Conservation (phyloP, 2,329 filamentous ascomycete species). For the Cercospora sp. region DNA sequence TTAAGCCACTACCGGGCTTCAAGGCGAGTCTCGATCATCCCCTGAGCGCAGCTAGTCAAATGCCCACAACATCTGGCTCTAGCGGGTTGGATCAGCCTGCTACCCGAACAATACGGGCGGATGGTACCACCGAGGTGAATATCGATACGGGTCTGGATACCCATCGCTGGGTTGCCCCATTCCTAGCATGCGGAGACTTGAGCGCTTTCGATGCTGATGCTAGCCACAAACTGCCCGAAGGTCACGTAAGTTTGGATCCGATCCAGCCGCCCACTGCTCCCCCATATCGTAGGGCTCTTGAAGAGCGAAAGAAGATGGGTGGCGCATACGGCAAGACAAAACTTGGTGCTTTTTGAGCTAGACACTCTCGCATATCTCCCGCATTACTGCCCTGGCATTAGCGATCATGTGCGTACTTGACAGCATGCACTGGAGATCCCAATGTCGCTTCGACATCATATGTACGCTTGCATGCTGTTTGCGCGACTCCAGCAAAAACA, state of each 20-base stretch:
- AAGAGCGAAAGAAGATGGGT: conserved; percentile 73
- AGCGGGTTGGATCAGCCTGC: conserved; percentile 10
- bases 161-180: conserved; percentile 80
- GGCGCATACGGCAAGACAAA: conserved; percentile 76
- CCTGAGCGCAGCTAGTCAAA: conserved; percentile 55
- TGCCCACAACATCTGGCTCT: neutral
- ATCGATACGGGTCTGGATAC: conserved; percentile 45
- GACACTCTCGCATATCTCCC: neutral
- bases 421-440: neutral
- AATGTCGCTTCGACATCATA: neutral
- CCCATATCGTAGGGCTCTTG: conserved; percentile 87
- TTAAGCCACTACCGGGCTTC: conserved; percentile 75
- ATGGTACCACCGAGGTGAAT: conserved; percentile 52
- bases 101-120: conserved; percentile 41
- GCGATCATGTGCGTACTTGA: neutral
- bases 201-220: conserved; percentile 95
- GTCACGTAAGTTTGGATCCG: conserved; percentile 83
- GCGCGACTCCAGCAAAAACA: neutral
- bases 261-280: conserved; percentile 94
- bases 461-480: neutral
- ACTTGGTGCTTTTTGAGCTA: conserved; percentile 22
- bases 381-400: neutral
- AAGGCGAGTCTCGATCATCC: conserved; percentile 73
- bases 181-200: conserved; percentile 94
- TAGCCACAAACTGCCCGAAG: conserved; percentile 83